Evolutionary conservation across 202 grass and related monocot genomes (phyloP).

Genomic region (Bolboschoenoplectus hybrid): DNA sequence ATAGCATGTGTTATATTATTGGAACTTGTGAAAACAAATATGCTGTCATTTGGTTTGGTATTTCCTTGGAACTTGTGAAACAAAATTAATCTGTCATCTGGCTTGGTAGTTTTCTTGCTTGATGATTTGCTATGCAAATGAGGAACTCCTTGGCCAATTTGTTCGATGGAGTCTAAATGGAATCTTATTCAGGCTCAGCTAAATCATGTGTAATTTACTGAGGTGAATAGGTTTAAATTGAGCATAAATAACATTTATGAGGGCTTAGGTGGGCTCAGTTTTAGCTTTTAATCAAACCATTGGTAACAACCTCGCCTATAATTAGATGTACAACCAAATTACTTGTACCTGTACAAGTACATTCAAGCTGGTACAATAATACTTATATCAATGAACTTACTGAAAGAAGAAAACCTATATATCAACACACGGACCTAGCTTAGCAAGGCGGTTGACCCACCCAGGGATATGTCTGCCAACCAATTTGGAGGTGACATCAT

Average conservation of each 20-base stretch:
- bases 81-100: not conserved
- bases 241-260: slow-evolving; percentile 9
- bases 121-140: not conserved
- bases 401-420: slow-evolving; percentile 30
- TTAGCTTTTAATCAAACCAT: not conserved
- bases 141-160: not conserved
- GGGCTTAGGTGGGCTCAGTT: not conserved
- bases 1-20: not conserved
- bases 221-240: slow-evolving; percentile 6
- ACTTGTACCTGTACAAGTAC: not conserved
- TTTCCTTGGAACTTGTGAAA: not conserved
- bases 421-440: slow-evolving; percentile 57
- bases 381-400: not conserved
- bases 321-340: not conserved
- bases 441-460: slow-evolving; percentile 95
- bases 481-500: slow-evolving; percentile 84
- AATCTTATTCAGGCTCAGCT: slow-evolving; percentile 15
- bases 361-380: slow-evolving; percentile 15
- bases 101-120: not conserved
- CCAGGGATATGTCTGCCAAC: slow-evolving; percentile 72
- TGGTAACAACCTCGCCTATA: not conserved
- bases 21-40: not conserved
- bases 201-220: not conserved
- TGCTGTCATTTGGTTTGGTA: not conserved
- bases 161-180: not conserved